These are phyloP conservation scores for Mortierella sp. DNA, from an alignment of 371 early-diverging fungal genomes.

Conservation along the genomic window DNA sequence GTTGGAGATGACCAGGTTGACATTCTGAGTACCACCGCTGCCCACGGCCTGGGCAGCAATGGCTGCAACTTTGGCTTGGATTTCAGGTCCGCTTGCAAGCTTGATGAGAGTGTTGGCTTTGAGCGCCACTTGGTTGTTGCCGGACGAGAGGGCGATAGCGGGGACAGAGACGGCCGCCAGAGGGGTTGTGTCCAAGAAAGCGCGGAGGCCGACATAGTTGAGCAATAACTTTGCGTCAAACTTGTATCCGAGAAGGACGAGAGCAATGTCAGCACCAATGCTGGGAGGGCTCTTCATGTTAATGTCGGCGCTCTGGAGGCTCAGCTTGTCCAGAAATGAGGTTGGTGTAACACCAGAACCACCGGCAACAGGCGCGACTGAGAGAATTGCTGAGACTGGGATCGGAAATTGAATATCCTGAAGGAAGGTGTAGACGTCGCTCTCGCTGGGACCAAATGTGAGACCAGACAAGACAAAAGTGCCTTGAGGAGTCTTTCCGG, in stretches of 20 bases:
- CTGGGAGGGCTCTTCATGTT: conserved; percentile 57
- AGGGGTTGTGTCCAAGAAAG: conserved; percentile 48
- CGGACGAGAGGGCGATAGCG: conserved; percentile 32
- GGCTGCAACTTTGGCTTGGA: conserved; percentile 52
- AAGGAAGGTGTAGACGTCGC: conserved; percentile 41
- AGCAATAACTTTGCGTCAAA: conserved; percentile 51
- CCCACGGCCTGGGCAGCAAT: conserved; percentile 41
- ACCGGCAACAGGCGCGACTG: conserved; percentile 22
- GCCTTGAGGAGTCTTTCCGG: conserved; percentile 46
- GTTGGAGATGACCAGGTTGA: conserved; percentile 51
- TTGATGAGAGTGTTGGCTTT: conserved; percentile 34
- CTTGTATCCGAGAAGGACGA: conserved; percentile 37
- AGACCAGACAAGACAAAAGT: conserved; percentile 32
- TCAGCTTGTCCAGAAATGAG: conserved; percentile 38
- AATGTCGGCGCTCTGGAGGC: conserved; percentile 49
- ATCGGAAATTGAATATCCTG: conserved; percentile 40
- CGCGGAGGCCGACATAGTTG: conserved; percentile 50
- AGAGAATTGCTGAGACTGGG: conserved; percentile 39
- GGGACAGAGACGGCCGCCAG: conserved; percentile 48
- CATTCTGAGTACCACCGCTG: conserved; percentile 28
- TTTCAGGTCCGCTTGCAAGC: conserved; percentile 34
- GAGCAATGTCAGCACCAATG: conserved; percentile 50
- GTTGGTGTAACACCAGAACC: background rate
- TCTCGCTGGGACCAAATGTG: conserved; percentile 46
- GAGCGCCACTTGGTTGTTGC: conserved; percentile 43